Percentiles rank a stretch among this genome's conserved stretches.
These are phyloP conservation scores for Aspergillus kassunensis DNA, from an alignment of 495 filamentous ascomycete species.

Conservation along the genomic window DNA sequence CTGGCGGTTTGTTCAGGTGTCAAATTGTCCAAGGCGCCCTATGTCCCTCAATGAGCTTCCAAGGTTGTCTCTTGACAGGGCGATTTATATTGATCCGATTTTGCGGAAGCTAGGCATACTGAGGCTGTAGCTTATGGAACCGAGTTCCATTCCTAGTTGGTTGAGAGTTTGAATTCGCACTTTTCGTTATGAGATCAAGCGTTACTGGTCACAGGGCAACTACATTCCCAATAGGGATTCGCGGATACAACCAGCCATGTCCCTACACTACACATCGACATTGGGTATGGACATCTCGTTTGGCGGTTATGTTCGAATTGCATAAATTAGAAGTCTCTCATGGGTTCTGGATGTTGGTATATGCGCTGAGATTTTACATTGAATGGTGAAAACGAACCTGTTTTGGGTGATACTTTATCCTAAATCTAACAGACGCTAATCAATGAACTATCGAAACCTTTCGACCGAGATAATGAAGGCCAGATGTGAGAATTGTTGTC, in stretches of 20 bases:
- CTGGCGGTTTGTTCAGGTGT: background rate
- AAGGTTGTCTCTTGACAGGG: background rate
- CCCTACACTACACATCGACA: background rate
- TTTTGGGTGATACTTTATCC: background rate
- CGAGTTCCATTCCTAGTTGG: too few relatives aligned
- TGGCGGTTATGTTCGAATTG: background rate
- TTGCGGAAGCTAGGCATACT: background rate
- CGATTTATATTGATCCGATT: background rate
- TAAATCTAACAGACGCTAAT: background rate
- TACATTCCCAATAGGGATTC: background rate
- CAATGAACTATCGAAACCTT: background rate
- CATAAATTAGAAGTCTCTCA: background rate
- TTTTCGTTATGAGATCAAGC: background rate
- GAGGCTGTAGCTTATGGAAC: background rate
- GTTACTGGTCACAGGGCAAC: background rate
- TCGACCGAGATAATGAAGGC: background rate
- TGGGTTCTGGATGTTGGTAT: background rate
- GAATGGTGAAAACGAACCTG: background rate
- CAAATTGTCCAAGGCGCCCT: background rate
- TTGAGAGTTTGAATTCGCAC: background rate
- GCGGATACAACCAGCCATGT: background rate
- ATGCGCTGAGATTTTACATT: background rate
- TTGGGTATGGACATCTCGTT: background rate
- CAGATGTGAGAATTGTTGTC: too few relatives aligned
- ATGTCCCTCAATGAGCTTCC: background rate